These are phyloP conservation scores for Chenopodium berlandieri DNA, from an alignment of 148 eudicot species.

Conservation along the genomic window DNA sequence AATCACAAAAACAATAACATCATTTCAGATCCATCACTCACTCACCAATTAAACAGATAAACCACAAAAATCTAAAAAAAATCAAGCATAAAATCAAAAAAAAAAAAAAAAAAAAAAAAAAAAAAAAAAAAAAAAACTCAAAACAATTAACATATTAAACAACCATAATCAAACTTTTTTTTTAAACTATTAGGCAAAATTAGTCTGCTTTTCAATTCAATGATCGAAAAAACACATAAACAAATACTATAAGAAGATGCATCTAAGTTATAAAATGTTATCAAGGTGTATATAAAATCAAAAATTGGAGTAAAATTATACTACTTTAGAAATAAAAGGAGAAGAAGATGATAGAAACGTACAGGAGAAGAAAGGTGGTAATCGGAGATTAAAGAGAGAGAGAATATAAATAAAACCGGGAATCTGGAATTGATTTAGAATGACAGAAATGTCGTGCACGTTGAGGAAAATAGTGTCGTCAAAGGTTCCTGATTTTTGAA, in stretches of 20 bases:
- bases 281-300: too few species aligned
- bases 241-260: too few species aligned
- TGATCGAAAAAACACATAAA: too few species aligned
- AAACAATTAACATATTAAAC: not conserved
- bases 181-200: too few species aligned
- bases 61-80: not conserved
- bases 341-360: not conserved
- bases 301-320: too few species aligned
- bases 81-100: not conserved
- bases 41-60: not conserved
- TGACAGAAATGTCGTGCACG: not conserved
- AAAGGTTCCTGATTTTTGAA: not conserved
- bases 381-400: not conserved
- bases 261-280: too few species aligned
- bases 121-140: too few species aligned
- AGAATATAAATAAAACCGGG: not conserved
- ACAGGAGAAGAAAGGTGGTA: not conserved
- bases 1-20: slow-evolving; percentile 11
- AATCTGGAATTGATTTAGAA: too few species aligned
- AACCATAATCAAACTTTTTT: not conserved
- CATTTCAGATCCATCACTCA: not conserved
- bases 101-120: too few species aligned
- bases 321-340: too few species aligned
- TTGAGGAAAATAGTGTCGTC: not conserved
- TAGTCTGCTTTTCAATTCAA: too few species aligned